Percentiles rank a stretch among this genome's conserved stretches.
Evolutionary conservation across 2,329 filamentous ascomycete species (phyloP).

Genomic region (Aurifilum marmelostoma): DNA sequence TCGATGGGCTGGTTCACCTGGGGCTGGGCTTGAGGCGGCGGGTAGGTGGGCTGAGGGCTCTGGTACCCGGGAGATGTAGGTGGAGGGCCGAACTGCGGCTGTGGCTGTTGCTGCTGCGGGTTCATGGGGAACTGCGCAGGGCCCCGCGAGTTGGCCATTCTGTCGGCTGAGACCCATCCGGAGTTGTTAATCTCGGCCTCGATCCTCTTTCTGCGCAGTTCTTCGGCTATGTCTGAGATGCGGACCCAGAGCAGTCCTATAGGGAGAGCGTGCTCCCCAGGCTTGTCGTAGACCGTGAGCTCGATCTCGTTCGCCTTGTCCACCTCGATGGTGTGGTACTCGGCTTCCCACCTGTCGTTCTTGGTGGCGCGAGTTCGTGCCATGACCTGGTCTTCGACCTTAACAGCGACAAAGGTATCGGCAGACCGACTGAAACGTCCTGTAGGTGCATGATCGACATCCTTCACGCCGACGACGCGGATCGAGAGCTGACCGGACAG

Average conservation of each 20-base stretch:
- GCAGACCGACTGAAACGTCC: slow-evolving; percentile 85
- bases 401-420: slow-evolving; percentile 94
- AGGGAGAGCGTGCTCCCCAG: slow-evolving; percentile 84
- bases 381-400: slow-evolving; percentile 92
- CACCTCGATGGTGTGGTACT: slow-evolving; percentile 89
- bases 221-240: slow-evolving; percentile 95
- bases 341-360: slow-evolving; percentile 88
- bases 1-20: slow-evolving; percentile 71
- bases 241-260: slow-evolving; percentile 96
- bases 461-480: slow-evolving; percentile 84
- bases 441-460: slow-evolving; percentile 89
- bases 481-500: slow-evolving; percentile 88
- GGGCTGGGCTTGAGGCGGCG: slow-evolving; percentile 47
- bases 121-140: slow-evolving; percentile 64
- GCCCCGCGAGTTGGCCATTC: slow-evolving; percentile 69
- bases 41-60: slow-evolving; percentile 33
- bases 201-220: slow-evolving; percentile 96
- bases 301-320: slow-evolving; percentile 99
- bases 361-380: slow-evolving; percentile 84
- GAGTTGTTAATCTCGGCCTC: slow-evolving; percentile 93
- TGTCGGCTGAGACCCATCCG: slow-evolving; percentile 96
- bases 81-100: slow-evolving; percentile 49
- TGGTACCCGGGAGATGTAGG: slow-evolving; percentile 46
- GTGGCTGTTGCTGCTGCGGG: slow-evolving; percentile 40
- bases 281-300: slow-evolving; percentile 95